Percentiles rank a stretch among this genome's conserved stretches.
Conservation (phyloP, 345 rosid genomes). For the Corchorus olitorius region DNA sequence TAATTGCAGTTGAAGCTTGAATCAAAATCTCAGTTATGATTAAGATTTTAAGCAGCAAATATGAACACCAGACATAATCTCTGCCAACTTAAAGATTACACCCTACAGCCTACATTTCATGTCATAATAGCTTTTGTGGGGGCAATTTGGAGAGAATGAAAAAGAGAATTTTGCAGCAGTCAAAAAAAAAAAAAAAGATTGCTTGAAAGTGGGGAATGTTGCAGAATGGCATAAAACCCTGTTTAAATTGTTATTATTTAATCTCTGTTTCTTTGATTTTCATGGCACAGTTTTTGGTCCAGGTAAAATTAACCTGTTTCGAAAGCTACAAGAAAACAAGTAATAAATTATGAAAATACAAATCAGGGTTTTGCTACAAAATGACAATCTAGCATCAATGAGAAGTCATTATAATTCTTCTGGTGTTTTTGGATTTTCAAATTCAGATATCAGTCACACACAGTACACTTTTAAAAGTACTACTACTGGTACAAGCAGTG, state of each 20-base stretch:
- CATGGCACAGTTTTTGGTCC: not conserved
- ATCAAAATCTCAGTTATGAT: not conserved
- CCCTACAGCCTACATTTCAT: not conserved
- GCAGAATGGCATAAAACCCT: not conserved
- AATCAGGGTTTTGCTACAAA: not conserved
- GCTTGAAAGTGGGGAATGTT: not conserved
- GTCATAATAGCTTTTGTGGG: not conserved
- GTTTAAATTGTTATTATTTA: not conserved
- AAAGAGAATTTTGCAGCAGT: not conserved
- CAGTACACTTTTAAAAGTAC: not conserved
- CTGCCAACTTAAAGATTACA: not conserved
- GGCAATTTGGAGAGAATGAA: no score
- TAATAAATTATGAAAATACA: not conserved
- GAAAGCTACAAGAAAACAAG: not conserved
- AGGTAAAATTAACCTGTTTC: not conserved
- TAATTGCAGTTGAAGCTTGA: not conserved
- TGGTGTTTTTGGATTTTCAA: not conserved
- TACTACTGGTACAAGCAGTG: not conserved
- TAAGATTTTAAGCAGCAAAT: not conserved
- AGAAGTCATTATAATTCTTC: not conserved
- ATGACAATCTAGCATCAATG: not conserved
- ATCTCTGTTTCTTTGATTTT: not conserved
- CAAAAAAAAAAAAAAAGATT: not conserved
- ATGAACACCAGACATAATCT: not conserved
- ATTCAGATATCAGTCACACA: not conserved